Base-by-base conservation (phyloP, 2,329 filamentous ascomycete species). In the Botrytis fabae region DNA sequence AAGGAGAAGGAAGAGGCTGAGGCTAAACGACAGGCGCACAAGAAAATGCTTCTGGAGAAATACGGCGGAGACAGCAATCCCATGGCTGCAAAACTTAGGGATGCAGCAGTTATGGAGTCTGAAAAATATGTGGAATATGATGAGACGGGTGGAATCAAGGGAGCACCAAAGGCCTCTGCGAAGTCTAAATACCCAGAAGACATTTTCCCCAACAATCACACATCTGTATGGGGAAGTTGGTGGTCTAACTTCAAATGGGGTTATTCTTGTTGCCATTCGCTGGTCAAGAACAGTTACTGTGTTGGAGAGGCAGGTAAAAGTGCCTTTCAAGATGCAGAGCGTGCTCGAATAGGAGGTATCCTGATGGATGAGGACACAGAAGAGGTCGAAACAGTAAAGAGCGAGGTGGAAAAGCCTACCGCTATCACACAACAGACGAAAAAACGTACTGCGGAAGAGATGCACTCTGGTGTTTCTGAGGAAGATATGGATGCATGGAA, bases 211-310 rank as follows among this genome's bases (percentile, higher is more conserved):
- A 95, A 97, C 84, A 99, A 99, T 80, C 96, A 99, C 83, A 94
- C 90, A 4, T 91, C 92, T 0, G 91, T 97, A 4, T 99, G 94
- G 93, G 96, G 96, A 66, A 97, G 94, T 79, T 99, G 96, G 96
- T 99, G 96, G 96, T 89, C 90, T 70, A 91, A 93, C 80, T 98
- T 98, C 84, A 89, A 92, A 82, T 99, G 96, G 96, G 96, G 96
- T 1, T 99, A 97, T 82, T 89, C 93, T 35, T 99, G 96, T 82
- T 99, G 96, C 85, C 94, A 97, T 81, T 97, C 94, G 0, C 91
- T 90, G 35, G 89, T 97, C 75, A 98, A 97, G 84, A 98, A 99
- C 83, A 97, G 94, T 79, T 99, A 98, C 80, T 99, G 96, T 82
- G 98, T 95, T 0, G 96, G 96, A 40, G 93, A 96, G 74, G 93